A percentile compares a stretch with the other conserved stretches of the same genome.
Evolutionary conservation across 1,284 basidiomycete genomes (phyloP).

Genomic region (Moesziomyces globuligerus): DNA sequence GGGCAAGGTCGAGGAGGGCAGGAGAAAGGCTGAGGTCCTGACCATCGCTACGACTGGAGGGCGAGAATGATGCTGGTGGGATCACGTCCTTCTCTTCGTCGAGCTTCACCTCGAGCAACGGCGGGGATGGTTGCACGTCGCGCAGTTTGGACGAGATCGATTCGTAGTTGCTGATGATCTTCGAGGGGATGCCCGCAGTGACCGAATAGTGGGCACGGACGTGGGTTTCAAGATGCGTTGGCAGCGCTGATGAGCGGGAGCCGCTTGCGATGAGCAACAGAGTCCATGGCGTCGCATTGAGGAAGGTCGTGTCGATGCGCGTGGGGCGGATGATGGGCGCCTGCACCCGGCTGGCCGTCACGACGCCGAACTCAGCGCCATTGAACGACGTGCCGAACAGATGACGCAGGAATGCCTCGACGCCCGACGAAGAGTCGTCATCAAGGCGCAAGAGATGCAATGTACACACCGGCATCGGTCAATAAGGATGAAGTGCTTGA

Average conservation of each 20-base stretch:
- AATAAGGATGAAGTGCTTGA: no score
- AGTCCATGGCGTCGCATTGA: slow-evolving; percentile 40
- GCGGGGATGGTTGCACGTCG: not conserved
- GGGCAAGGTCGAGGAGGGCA: slow-evolving; percentile 30
- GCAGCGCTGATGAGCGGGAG: slow-evolving; percentile 1
- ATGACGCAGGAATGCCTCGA: slow-evolving; percentile 16
- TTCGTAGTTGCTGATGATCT: slow-evolving; percentile 39
- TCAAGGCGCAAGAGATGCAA: slow-evolving; percentile 32
- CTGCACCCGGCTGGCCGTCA: slow-evolving; percentile 27
- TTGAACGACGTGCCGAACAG: slow-evolving; percentile 5
- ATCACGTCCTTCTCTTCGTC: slow-evolving; percentile 22
- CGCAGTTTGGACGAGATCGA: slow-evolving; percentile 23
- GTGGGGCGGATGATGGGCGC: slow-evolving; percentile 38
- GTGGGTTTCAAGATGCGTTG: not conserved
- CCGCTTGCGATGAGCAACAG: slow-evolving; percentile 28
- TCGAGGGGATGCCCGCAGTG: slow-evolving; percentile 31
- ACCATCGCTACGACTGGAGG: slow-evolving; percentile 11
- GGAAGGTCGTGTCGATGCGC: slow-evolving; percentile 21
- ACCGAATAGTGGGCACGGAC: slow-evolving; percentile 27
- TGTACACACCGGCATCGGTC: slow-evolving; percentile 35
- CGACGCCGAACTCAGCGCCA: slow-evolving; percentile 7
- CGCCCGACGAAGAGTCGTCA: slow-evolving; percentile 8
- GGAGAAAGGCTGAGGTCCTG: slow-evolving; percentile 44
- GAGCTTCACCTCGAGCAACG: slow-evolving; percentile 23
- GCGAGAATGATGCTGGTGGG: slow-evolving; percentile 1